Percentiles rank a stretch among this genome's conserved stretches.
These are phyloP conservation scores for Auricularia cornea DNA, from an alignment of 768 basidiomycete species.

Conservation along the genomic window DNA sequence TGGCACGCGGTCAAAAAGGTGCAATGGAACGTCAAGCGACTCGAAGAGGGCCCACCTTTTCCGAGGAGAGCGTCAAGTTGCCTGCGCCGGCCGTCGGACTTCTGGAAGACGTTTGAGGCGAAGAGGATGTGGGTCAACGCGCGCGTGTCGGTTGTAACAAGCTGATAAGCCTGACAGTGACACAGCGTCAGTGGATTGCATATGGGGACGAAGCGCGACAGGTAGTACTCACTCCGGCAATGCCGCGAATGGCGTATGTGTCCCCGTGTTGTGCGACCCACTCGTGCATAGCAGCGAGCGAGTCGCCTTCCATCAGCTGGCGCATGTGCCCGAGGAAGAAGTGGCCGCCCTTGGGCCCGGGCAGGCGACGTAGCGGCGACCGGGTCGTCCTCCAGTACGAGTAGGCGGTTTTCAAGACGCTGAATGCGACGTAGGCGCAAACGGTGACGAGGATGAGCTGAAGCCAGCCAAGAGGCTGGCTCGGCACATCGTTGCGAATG, in stretches of 20 bases:
- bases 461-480: too few relatives aligned
- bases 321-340: background rate
- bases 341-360: background rate
- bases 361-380: background rate
- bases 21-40: too few relatives aligned
- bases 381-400: background rate
- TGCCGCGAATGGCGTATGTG: background rate
- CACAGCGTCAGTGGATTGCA: background rate
- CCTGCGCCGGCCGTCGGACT: constrained; percentile 35
- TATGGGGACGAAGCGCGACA: too few relatives aligned
- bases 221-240: background rate
- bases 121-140: constrained; percentile 58
- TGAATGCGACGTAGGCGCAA: too few relatives aligned
- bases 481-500: too few relatives aligned
- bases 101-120: constrained; percentile 48
- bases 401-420: too few relatives aligned
- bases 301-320: background rate
- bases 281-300: background rate
- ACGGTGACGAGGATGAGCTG: too few relatives aligned
- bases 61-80: constrained; percentile 35
- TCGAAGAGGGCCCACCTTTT: constrained; percentile 2
- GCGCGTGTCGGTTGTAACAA: constrained; percentile 53
- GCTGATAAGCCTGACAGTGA: constrained; percentile 16
- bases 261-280: background rate
- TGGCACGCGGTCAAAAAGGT: too few relatives aligned